Evolutionary conservation across 192 early-diverging fungal genomes (phyloP), one percentile per base, ranked within the genome.

Genomic region (Backusella psychrophila): DNA sequence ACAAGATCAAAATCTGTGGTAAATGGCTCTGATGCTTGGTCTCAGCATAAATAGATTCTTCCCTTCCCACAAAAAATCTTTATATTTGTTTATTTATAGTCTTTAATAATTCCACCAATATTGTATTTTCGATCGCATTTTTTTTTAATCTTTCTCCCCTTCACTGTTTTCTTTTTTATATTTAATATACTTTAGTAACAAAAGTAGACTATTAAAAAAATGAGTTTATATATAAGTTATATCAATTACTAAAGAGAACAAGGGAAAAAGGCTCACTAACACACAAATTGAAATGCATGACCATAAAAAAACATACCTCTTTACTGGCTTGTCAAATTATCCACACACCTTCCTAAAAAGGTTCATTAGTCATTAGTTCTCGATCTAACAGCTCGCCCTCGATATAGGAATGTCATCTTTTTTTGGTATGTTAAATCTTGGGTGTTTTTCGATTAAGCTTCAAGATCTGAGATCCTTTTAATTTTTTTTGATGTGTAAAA

Each of bases 1-100:
- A 75, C 66, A 29, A 42, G 66, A 53, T 26, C 75, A 49, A 49
- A 68, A 34, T 44, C 75, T 15, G 44, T 34, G 17, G 36, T 42
- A 53, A 52, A 68, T 36, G 42, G 33, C 26, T 66, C 44, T 44
- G 35, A 41, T 34, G 0, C 66, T 38, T 69, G 68, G 68, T 39
- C 36, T 33, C 21, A 63, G 56, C 56, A 63, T 63, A 63, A 63
- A 63, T 63, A 63, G 56, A 63, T 29, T 56, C 21, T 14, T 44
- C 14, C 15, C 42, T 11, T 8, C 39, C 39, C 39, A 7, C 39
- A 53, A 63, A 63, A 63, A 63, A 12, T 26, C 2, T 63, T 63
- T 29, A 8, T 63, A 29, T 63, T 23, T 49, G 46, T 63, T 63
- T 29, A 63, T 63, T 29, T 29, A 63, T 63, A 29, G 23, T 31